These are phyloP conservation scores for Penicillium ochrochloron DNA, from an alignment of 495 filamentous ascomycete genomes.

Conservation along the genomic window DNA sequence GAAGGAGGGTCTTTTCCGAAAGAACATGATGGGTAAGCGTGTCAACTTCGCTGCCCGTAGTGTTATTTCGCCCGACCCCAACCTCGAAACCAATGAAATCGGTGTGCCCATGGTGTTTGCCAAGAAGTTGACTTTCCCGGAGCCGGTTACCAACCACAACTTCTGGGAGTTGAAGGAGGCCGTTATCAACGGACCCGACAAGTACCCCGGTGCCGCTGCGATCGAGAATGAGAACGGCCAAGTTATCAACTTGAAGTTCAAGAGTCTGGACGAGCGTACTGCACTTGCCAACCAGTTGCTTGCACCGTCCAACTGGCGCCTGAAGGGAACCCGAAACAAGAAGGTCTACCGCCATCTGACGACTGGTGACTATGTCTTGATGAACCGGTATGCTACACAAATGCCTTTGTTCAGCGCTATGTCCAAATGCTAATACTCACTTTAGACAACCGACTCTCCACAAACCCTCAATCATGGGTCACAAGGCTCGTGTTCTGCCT, in stretches of 20 bases:
- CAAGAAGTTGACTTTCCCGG: conserved; percentile 92
- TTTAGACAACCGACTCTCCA: conserved; percentile 87
- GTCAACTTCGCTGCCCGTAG: conserved; percentile 97
- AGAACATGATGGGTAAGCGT: conserved; percentile 99
- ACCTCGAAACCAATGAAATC: conserved; percentile 98
- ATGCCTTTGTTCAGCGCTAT: background rate
- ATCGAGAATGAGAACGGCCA: conserved; percentile 96
- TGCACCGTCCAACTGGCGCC: conserved; percentile 77
- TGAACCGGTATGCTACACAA: conserved; percentile 69
- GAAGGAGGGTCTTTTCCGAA: conserved; percentile 97
- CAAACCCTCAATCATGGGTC: conserved; percentile 99
- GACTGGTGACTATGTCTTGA: conserved; percentile 94
- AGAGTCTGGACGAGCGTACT: conserved; percentile 81
- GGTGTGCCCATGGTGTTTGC: conserved; percentile 98
- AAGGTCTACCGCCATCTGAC: conserved; percentile 96
- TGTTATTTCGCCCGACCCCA: conserved; percentile 98
- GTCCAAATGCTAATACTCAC: background rate
- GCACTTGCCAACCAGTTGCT: conserved; percentile 90
- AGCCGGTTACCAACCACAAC: conserved; percentile 96
- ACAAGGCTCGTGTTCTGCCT: conserved; percentile 87
- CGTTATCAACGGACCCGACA: conserved; percentile 92
- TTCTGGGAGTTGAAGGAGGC: conserved; percentile 93
- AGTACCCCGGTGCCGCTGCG: conserved; percentile 91
- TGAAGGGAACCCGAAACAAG: conserved; percentile 83
- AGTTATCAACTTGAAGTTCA: conserved; percentile 83